Evolutionary conservation across 2,329 filamentous ascomycete species (phyloP), one percentile per base, ranked within the genome.

Genomic region (Penicillium sp.): DNA sequence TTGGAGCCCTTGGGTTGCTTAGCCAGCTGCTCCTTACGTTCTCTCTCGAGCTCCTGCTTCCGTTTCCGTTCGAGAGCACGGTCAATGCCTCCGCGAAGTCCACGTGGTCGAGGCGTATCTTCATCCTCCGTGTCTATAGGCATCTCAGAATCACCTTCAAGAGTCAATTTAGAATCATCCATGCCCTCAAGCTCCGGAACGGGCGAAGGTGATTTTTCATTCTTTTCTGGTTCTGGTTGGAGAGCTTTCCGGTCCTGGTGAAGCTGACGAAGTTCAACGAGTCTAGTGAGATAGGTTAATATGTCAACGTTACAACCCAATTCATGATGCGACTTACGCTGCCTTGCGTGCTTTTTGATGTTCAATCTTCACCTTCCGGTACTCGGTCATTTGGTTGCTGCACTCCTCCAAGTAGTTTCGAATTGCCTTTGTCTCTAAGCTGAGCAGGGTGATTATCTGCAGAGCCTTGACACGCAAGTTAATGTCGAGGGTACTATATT

Each of bases 341-440:
- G 78, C 75, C 71, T 87, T 88, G 60, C 89, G 87, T 63, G 89
- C 85, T 61, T 92, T 85, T 75, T 97, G 93, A 75, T 87, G 89
- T 61, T 96, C 91, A 57, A 97, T 96, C 77, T 96, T 97, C 70
- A 95, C 90, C 74, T 99, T 99, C 46, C 94, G 87, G 68, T 95
- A 91, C 51, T 87, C 86, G 1, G 94, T 99, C 92, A 97, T 97
- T 50, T 91, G 90, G 68, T 93, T 90, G 60, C 89, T 91, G 75
- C 92, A 96, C 59, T 93, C 88, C 63, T 96, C 91, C 80, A 99
- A 89, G 70, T 95, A 96, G 14, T 86, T 87, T 49, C 93, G 87
- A 62, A 97, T 84, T 2, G 89, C 87, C 70, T 91, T 92, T 0
- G 94, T 97, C 67, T 92, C 88, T 52, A 92, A 82, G 2, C 90